phyloP scores from a whole-genome alignment of 1,139 yeast species.

The Debaryomyces nepalensis region DNA sequence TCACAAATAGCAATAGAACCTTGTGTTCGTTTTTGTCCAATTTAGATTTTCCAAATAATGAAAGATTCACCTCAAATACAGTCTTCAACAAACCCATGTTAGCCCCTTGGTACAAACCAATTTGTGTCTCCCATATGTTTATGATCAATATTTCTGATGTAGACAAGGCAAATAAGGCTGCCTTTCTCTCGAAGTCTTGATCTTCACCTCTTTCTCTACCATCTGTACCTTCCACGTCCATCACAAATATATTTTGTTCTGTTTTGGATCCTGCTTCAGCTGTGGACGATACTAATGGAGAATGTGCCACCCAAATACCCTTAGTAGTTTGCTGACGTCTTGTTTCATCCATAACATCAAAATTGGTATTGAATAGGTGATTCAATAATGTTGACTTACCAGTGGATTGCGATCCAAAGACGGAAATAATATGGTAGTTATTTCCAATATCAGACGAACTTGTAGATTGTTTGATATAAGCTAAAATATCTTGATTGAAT shows the following conservation, averaged over 20 bases:
- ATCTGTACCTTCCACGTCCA: constrained; percentile 98
- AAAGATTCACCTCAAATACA: constrained; percentile 91
- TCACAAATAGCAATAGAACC: constrained; percentile 81
- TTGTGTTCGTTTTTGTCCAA: constrained; percentile 52
- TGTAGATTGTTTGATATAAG: constrained; percentile 42
- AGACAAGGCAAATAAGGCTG: constrained; percentile 91
- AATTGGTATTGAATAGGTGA: constrained; percentile 79
- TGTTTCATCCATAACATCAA: constrained; percentile 91
- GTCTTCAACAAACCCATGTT: constrained; percentile 95
- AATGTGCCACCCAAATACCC: constrained; percentile 91
- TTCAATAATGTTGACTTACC: constrained; percentile 93
- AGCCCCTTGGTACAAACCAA: constrained; percentile 96
- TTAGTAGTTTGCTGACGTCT: constrained; percentile 87
- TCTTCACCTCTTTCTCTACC: constrained; percentile 98
- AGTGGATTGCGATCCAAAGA: constrained; percentile 95
- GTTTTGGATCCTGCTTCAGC: constrained; percentile 22
- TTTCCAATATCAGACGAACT: constrained; percentile 52
- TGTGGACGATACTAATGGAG: constrained; percentile 45
- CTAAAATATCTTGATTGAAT: constrained; percentile 52
- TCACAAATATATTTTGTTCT: constrained; percentile 63
- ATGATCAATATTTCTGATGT: constrained; percentile 90
- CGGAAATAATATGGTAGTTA: constrained; percentile 88
- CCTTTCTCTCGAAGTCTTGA: constrained; percentile 95
- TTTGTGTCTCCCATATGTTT: constrained; percentile 96
- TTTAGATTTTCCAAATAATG: constrained; percentile 64